Base-by-base conservation (phyloP, 2,329 filamentous ascomycete species). In the Diaporthe amygdali region DNA sequence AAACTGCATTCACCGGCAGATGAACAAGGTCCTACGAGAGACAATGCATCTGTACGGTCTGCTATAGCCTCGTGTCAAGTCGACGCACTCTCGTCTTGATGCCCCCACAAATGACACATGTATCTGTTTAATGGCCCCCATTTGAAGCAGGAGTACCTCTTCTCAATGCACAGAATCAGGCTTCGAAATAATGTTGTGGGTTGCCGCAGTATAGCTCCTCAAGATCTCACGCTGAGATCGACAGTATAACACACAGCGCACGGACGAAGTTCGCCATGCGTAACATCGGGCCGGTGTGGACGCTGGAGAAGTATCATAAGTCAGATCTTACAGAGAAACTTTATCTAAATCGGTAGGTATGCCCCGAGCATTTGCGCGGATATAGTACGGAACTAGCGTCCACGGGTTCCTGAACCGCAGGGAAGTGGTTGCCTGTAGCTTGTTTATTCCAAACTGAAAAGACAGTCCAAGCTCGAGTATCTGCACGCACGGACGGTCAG, bases 321-420 rank as follows among this genome's bases (percentile, higher is more conserved):
- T 63, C 59, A 63, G 59, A 47, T 63, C 59, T 34, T 63, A 47
- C 59, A 22, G 41, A 63, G 59, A 47, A 63, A 63, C 59, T n/a
- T 34, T 63, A 37, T 63, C 41, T 32, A 46, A 63, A 63, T 63
- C 30, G 30, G 41, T 34, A 46, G 41, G 25, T 34, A 6, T 25
- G 20, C 2, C 56, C n/a, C 27, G 41, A 47, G 47, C 20, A 32
- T 46, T 34, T 61, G 22, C 39, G 56, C 25, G 17, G 56, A 15
- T 46, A 27, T 15, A 17, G n/a, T 32, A 10, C 20, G 25, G 25
- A 6, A n/a, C 17, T 10, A 34, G 10, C 1, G 12, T 20, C 10
- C 27, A 63, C n/a, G 56, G 56, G 41, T 63, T 32, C 30, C 41
- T 47, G 41, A 41, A 12, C 15, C 6, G 25, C 37, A 41, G 37